Evolutionary conservation across 2,329 filamentous ascomycete species (phyloP), one percentile per base, ranked within the genome.

Genomic region (Calonectria pteridis): DNA sequence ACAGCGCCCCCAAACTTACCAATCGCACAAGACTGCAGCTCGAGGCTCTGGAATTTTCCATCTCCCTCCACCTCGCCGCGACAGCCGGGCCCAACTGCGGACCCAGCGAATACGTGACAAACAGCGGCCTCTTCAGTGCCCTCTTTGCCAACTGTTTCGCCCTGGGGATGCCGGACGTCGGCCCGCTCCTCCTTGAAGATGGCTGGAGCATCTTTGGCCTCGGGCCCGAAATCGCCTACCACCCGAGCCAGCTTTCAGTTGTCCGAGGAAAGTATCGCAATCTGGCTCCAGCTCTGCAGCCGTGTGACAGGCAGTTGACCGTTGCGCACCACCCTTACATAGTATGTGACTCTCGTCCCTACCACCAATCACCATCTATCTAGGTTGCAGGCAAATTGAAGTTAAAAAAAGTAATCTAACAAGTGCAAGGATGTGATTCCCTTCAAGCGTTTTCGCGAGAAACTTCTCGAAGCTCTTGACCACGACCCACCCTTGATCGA

Each of bases 121-220:
- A 79, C 23, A 51, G 70, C 14, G 77, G 79, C 9, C 79, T 84
- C 64, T 85, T 86, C 74, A 80, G 80, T 7, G 81, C 82, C 11
- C 76, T 85, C 1, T 75, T 86, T 6, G 82, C 83, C 14, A 87
- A 86, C 71, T 81, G 82, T 9, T 81, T 84, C 29, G 83, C 82
- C 53, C 78, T 83, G n/a, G 83, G 83, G 28, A 79, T 83, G 75
- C 46, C 55, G 4, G 75, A 80, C 28, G 62, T 80, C 4, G 76
- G 81, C 18, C 63, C 75, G 29, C 69, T 84, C 11, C 77, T 84
- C 10, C 66, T 55, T 13, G 78, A 80, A 0, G 81, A 81, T 13
- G 77, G 80, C 1, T 69, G 84, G 37, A 84, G 83, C 63, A 76
- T 82, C n/a, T 84, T 84, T 65, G 80, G 78, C 23, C 71, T 80